Evolutionary conservation across 1,284 basidiomycete genomes (phyloP).

Genomic region (Mycosarcoma maydis): DNA sequence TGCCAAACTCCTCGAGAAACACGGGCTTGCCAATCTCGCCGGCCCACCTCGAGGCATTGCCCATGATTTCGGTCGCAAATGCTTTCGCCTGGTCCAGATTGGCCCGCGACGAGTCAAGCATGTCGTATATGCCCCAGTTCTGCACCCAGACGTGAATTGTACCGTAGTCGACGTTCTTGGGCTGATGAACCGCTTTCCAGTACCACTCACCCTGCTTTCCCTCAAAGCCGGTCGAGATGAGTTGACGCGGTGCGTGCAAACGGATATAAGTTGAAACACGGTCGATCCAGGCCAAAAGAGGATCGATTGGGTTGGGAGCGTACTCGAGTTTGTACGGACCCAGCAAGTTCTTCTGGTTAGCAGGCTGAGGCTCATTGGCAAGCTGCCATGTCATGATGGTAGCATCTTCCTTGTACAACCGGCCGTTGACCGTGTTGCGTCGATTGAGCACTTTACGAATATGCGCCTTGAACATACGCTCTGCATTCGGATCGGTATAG

Average conservation of each 20-base stretch:
- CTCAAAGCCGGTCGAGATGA: conserved; percentile 52
- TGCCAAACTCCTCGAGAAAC: conserved; percentile 54
- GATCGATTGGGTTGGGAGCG: conserved; percentile 17
- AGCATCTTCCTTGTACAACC: conserved; percentile 48
- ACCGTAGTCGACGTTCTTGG: conserved; percentile 40
- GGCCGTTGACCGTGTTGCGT: conserved; percentile 48
- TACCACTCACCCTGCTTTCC: conserved; percentile 55
- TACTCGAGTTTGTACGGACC: conserved; percentile 15
- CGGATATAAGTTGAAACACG: conserved; percentile 46
- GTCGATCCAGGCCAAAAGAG: conserved; percentile 35
- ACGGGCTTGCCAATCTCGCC: conserved; percentile 36
- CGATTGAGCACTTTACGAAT: conserved; percentile 44
- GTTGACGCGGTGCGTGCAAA: conserved; percentile 39
- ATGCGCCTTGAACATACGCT: conserved; percentile 22
- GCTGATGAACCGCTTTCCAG: conserved; percentile 38
- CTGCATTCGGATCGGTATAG: conserved; percentile 32
- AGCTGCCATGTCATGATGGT: conserved; percentile 59
- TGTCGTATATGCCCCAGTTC: conserved; percentile 51
- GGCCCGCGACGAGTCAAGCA: conserved; percentile 27
- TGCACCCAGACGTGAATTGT: conserved; percentile 20
- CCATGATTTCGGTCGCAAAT: conserved; percentile 37
- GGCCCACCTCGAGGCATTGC: conserved; percentile 15
- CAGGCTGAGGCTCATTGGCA: conserved; percentile 49
- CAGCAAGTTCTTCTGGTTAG: not conserved
- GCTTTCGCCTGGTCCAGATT: conserved; percentile 31